These are phyloP conservation scores for Kwoniella sp. DNA, from an alignment of 768 basidiomycete genomes.

Conservation along the genomic window DNA sequence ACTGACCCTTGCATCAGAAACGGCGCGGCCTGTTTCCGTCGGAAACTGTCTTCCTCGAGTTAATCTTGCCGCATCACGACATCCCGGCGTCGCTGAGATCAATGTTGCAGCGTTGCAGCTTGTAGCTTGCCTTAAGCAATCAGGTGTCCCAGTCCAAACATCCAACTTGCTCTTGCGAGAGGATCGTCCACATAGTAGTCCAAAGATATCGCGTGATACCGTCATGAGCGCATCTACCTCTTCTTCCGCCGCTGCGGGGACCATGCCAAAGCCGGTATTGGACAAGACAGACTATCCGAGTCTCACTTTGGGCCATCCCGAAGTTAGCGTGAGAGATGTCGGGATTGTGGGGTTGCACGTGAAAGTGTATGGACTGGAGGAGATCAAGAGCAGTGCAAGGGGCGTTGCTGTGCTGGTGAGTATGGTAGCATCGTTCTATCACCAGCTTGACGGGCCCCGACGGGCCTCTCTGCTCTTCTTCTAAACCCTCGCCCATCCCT, in stretches of 20 bases:
- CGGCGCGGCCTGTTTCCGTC: not conserved
- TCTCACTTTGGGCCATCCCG: constrained; percentile 21
- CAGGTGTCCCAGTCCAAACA: no score
- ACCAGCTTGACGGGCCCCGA: no score
- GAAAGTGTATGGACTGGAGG: constrained; percentile 45
- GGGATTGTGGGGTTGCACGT: constrained; percentile 43
- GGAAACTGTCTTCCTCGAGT: not conserved
- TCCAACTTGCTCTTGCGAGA: no score
- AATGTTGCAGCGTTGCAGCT: no score
- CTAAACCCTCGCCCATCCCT: not conserved
- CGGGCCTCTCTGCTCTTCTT: no score
- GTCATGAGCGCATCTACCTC: no score
- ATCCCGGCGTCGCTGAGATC: no score
- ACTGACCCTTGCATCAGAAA: not conserved
- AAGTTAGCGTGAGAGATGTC: constrained; percentile 26
- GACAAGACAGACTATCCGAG: constrained; percentile 36
- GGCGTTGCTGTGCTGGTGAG: constrained; percentile 44
- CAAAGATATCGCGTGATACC: no score
- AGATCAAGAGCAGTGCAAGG: constrained; percentile 38
- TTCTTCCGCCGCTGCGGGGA: no score
- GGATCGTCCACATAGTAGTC: not conserved
- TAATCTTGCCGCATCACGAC: not conserved
- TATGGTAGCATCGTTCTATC: no score
- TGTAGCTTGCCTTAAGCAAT: no score
- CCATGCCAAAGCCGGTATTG: not conserved